Conservation (phyloP, 345 rosid genomes). For the Citrus glauca region DNA sequence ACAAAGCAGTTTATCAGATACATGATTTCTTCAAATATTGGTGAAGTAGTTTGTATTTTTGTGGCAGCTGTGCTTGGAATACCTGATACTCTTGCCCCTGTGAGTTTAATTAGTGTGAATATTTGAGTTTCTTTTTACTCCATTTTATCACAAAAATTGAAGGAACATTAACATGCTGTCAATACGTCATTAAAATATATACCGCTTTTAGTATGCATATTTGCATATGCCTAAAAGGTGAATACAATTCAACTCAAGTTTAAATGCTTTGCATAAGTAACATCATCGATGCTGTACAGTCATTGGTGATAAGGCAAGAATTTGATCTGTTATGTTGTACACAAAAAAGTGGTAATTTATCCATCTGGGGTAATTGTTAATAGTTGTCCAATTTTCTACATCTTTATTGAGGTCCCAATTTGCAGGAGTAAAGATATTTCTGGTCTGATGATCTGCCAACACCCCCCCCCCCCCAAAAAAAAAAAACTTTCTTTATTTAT, state of each 20-base stretch:
- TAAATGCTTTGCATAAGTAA: background rate
- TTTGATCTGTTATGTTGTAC: background rate
- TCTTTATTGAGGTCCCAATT: background rate
- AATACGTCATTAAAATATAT: background rate
- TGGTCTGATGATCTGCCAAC: background rate
- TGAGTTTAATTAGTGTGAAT: conserved; percentile 44
- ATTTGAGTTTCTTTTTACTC: background rate
- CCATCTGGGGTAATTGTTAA: background rate
- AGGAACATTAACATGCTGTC: background rate
- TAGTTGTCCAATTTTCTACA: background rate
- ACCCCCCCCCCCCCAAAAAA: fast-evolving
- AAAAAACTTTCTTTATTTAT: background rate
- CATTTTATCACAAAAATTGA: background rate
- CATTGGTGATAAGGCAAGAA: background rate
- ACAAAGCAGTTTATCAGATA: conserved; percentile 99
- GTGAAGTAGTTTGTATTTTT: conserved; percentile 99
- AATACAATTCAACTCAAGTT: background rate
- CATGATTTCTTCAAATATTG: conserved; percentile 99
- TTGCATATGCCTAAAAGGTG: background rate
- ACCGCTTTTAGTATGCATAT: background rate
- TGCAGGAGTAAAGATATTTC: background rate
- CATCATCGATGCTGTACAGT: background rate
- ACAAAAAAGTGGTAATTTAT: background rate
- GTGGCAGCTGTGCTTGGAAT: conserved; percentile 99
- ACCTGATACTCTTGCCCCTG: conserved; percentile 98